Conservation (phyloP, 495 filamentous ascomycete species). For the Aspergillus wentii region DNA sequence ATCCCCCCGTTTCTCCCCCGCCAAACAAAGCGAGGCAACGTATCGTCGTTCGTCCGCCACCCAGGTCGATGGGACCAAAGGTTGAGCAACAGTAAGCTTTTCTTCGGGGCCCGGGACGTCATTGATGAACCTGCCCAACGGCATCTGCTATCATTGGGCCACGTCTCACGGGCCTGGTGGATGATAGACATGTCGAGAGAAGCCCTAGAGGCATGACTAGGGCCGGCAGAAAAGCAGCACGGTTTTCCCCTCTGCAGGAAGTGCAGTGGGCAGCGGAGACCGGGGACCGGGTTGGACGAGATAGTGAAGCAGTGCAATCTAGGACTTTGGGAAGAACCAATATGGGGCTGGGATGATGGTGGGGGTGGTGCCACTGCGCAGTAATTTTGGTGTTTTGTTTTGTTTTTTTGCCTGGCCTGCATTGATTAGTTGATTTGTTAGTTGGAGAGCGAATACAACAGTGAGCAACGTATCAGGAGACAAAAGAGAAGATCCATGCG, state of each 20-base stretch:
- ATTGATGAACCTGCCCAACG: conserved; percentile 33
- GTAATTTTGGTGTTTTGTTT: conserved; percentile 5
- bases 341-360: conserved; percentile 9
- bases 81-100: conserved; percentile 21
- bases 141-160: conserved; percentile 34
- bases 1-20: conserved; percentile 14
- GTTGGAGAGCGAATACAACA: too few species aligned
- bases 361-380: conserved; percentile 16
- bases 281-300: conserved; percentile 6
- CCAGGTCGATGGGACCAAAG: conserved; percentile 26
- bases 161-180: conserved; percentile 28
- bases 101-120: conserved; percentile 30
- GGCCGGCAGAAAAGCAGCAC: conserved; percentile 20
- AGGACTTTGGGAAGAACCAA: too few species aligned
- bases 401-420: conserved; percentile 2
- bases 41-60: conserved; percentile 32
- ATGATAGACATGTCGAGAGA: conserved; percentile 13
- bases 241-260: conserved; percentile 8
- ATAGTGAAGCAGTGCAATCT: conserved; percentile 6
- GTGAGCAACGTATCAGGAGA: too few species aligned
- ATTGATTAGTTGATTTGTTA: too few species aligned
- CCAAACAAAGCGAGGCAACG: conserved; percentile 29
- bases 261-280: conserved; percentile 15
- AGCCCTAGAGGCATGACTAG: conserved; percentile 22
- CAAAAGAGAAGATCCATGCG: too few species aligned